A percentile compares a stretch with the other conserved stretches of the same genome.
phyloP scores from a whole-genome alignment of 768 basidiomycete genomes.

The button mushroom (Agaricus bisporus) region DNA sequence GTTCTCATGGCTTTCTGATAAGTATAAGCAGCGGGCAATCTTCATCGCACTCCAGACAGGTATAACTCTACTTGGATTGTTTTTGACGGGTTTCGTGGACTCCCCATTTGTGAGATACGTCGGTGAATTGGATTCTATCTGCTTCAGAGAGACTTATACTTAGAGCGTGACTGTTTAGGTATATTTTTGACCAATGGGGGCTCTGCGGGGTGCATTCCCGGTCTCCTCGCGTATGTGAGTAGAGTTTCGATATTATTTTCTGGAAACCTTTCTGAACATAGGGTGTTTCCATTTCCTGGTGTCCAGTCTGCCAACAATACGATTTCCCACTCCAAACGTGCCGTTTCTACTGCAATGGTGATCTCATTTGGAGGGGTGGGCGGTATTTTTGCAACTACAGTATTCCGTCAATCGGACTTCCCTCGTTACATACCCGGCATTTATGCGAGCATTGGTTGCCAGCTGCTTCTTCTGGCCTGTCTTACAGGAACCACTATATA shows the following conservation, averaged over 20 bases:
- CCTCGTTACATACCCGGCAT: constrained; percentile 43
- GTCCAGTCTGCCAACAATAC: constrained; percentile 43
- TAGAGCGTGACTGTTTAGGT: constrained; percentile 23
- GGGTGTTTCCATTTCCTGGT: background rate
- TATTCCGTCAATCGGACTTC: constrained; percentile 40
- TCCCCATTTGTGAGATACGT: constrained; percentile 33
- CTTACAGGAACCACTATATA: constrained; percentile 33
- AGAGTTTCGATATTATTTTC: background rate
- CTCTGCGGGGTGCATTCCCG: constrained; percentile 38
- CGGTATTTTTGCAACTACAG: constrained; percentile 40
- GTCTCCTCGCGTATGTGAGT: constrained; percentile 45
- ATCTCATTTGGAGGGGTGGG: constrained; percentile 44
- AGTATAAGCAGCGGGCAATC: constrained; percentile 33
- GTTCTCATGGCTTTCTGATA: constrained; percentile 44
- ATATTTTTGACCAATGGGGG: constrained; percentile 41
- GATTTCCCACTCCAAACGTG: constrained; percentile 42
- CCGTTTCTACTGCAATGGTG: constrained; percentile 40
- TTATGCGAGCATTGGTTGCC: constrained; percentile 38
- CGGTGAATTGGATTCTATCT: constrained; percentile 22
- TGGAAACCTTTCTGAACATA: background rate
- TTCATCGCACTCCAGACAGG: constrained; percentile 37
- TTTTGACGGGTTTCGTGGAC: constrained; percentile 32
- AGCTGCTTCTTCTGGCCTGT: constrained; percentile 33
- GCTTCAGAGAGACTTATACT: background rate
- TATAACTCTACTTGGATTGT: constrained; percentile 35